phyloP scores from a whole-genome alignment of 495 filamentous ascomycete genomes.

The Rostrohypoxylon terebratum region DNA sequence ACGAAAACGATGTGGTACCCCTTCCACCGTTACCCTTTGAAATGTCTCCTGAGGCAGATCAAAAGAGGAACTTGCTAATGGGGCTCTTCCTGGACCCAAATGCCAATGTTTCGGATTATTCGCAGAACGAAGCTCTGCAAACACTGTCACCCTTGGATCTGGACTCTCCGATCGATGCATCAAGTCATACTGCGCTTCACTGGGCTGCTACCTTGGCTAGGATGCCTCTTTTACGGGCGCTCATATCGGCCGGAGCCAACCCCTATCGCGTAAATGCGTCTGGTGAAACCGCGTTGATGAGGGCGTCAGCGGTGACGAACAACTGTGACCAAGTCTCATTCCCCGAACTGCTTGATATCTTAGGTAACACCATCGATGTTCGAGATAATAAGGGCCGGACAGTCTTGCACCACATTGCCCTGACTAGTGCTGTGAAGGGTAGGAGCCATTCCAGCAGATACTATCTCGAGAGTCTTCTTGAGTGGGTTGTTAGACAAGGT shows the following conservation, averaged over 20 bases:
- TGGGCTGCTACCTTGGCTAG: conserved; percentile 98
- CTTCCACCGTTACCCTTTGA: conserved; percentile 78
- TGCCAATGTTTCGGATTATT: conserved; percentile 66
- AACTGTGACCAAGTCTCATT: conserved; percentile 84
- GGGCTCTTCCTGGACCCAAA: conserved; percentile 87
- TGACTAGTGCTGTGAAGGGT: conserved; percentile 93
- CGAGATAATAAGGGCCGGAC: conserved; percentile 89
- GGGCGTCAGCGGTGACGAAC: conserved; percentile 88
- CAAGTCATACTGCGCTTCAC: conserved; percentile 88
- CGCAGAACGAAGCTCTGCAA: conserved; percentile 58
- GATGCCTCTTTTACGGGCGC: conserved; percentile 78
- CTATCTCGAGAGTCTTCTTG: conserved; percentile 91
- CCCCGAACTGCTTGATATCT: conserved; percentile 85
- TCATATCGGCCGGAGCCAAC: conserved; percentile 84
- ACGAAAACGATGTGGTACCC: conserved; percentile 66
- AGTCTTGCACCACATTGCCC: conserved; percentile 93
- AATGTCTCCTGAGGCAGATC: conserved; percentile 71
- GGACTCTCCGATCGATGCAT: conserved; percentile 88
- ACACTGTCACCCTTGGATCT: conserved; percentile 81
- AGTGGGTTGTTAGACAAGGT: conserved; percentile 90
- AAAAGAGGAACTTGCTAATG: conserved; percentile 83
- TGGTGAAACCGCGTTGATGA: conserved; percentile 92
- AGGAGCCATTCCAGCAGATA: conserved; percentile 86
- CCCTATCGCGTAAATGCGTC: conserved; percentile 86
- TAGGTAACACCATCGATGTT: conserved; percentile 91